These are phyloP conservation scores for Didymella lethalis DNA, from an alignment of 2,329 filamentous ascomycete species.

Conservation along the genomic window DNA sequence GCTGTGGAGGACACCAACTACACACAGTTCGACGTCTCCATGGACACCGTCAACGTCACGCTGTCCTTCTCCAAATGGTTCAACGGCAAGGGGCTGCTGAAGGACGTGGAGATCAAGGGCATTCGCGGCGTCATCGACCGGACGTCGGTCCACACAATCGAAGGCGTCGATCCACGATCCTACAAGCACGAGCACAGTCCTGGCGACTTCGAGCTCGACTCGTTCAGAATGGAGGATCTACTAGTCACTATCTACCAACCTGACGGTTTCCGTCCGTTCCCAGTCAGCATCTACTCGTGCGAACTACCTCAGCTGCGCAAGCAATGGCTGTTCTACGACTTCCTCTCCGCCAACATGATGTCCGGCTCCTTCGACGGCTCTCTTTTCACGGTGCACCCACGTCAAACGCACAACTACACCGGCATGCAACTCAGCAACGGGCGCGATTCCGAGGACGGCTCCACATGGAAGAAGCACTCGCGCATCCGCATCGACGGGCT, in stretches of 20 bases:
- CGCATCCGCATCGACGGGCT: slow-evolving; percentile 90
- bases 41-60: slow-evolving; percentile 95
- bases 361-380: slow-evolving; percentile 95
- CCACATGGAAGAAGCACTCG: slow-evolving; percentile 94
- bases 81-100: slow-evolving; percentile 90
- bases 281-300: slow-evolving; percentile 94
- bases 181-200: slow-evolving; percentile 88
- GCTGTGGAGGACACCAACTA: slow-evolving; percentile 82
- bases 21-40: slow-evolving; percentile 94
- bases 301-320: slow-evolving; percentile 92
- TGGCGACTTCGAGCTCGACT: slow-evolving; percentile 96
- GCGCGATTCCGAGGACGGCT: slow-evolving; percentile 67
- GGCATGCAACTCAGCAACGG: slow-evolving; percentile 67
- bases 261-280: slow-evolving; percentile 88
- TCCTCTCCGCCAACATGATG: slow-evolving; percentile 93
- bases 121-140: slow-evolving; percentile 92
- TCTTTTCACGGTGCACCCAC: slow-evolving; percentile 94
- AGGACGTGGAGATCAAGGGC: slow-evolving; percentile 92
- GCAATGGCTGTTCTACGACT: slow-evolving; percentile 98
- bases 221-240: slow-evolving; percentile 94
- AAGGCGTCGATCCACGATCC: slow-evolving; percentile 79
- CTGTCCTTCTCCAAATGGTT: slow-evolving; percentile 99
- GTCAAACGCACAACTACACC: slow-evolving; percentile 83
- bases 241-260: slow-evolving; percentile 93
- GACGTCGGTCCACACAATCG: slow-evolving; percentile 78